phyloP scores from a whole-genome alignment of 2,329 filamentous ascomycete species.

The Colletotrichum tanaceti region DNA sequence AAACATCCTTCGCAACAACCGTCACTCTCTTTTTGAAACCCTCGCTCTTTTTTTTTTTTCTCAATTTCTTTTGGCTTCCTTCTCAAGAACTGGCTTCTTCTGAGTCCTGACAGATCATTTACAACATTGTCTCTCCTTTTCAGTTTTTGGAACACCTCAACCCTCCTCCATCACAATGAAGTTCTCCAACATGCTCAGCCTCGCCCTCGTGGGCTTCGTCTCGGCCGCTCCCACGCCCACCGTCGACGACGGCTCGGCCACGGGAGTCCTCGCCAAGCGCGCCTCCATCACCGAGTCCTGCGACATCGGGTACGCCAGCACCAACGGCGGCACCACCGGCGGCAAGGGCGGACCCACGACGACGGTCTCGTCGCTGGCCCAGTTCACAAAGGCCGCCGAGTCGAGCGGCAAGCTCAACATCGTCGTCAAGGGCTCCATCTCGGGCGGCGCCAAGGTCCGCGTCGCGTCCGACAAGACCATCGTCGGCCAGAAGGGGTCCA shows the following conservation, averaged over 20 bases:
- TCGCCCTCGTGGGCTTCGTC: conserved; percentile 47
- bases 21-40: conserved; percentile 12
- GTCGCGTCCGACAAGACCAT: conserved; percentile 60
- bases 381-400: conserved; percentile 59
- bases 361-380: conserved; percentile 60
- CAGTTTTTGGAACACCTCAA: background rate
- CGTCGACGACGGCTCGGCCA: conserved; percentile 44
- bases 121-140: background rate
- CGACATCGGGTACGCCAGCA: conserved; percentile 50
- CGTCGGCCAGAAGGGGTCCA: conserved; percentile 52
- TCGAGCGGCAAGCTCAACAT: conserved; percentile 57
- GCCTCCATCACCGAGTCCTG: conserved; percentile 52
- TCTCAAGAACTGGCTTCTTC: conserved; percentile 30
- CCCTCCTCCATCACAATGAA: conserved; percentile 44
- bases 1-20: conserved; percentile 1
- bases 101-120: conserved; percentile 1
- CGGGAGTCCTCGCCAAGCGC: conserved; percentile 49
- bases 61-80: background rate
- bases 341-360: conserved; percentile 63
- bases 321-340: conserved; percentile 60
- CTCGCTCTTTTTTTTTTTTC: background rate
- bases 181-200: conserved; percentile 47
- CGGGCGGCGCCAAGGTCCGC: conserved; percentile 54
- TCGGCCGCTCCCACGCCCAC: conserved; percentile 49
- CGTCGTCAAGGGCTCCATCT: conserved; percentile 56